Percentiles rank a stretch among this genome's conserved stretches.
phyloP scores from a whole-genome alignment of 495 filamentous ascomycete genomes.

The Aspergillus conjunctus region DNA sequence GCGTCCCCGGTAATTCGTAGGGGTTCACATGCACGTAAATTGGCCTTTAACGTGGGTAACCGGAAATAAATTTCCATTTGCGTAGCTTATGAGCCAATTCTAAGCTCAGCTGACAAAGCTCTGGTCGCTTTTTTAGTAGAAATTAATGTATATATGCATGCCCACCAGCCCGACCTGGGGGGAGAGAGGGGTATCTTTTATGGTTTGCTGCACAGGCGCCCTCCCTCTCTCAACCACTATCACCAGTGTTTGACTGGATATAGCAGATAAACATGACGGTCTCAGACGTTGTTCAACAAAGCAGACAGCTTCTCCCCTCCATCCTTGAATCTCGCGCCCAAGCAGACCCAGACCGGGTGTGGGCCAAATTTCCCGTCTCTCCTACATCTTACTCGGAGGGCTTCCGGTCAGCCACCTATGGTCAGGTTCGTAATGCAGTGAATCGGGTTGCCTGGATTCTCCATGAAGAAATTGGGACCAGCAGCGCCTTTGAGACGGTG shows the following conservation, averaged over 20 bases:
- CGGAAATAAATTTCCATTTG: too few species aligned
- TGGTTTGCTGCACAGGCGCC: too few species aligned
- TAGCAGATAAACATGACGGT: background rate
- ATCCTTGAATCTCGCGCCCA: background rate
- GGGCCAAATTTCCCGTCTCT: constrained; percentile 5
- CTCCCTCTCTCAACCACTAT: background rate
- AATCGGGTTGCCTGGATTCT: constrained; percentile 38
- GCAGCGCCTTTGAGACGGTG: constrained; percentile 22
- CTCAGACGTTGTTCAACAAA: background rate
- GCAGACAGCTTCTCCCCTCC: background rate
- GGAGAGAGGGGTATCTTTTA: too few species aligned
- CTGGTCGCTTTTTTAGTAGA: too few species aligned
- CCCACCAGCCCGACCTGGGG: too few species aligned
- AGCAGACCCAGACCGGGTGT: background rate
- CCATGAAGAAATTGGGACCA: constrained; percentile 31
- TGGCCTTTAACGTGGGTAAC: too few species aligned
- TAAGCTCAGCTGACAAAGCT: too few species aligned
- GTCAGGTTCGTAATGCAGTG: constrained; percentile 18
- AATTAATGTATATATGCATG: too few species aligned
- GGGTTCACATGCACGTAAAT: too few species aligned
- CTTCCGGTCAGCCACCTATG: background rate
- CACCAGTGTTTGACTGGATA: background rate
- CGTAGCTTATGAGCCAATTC: too few species aligned
- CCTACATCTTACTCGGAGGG: background rate
- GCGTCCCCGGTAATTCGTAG: too few species aligned